Base-by-base conservation (phyloP, 2,329 filamentous ascomycete species). In the Trichoderma sp. region DNA sequence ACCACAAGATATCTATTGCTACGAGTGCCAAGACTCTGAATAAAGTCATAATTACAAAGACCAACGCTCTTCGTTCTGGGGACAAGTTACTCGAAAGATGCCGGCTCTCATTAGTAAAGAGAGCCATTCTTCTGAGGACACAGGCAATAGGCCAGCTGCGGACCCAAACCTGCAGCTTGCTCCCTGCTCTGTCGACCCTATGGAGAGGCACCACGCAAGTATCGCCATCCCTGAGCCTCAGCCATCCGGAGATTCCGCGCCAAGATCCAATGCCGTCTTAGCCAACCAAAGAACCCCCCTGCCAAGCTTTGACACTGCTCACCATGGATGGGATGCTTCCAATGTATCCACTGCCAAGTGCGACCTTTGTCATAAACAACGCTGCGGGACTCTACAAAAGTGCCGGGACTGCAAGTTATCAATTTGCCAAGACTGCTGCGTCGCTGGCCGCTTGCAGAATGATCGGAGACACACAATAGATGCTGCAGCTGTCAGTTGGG, bases 331-430 rank as follows among this genome's bases (percentile, higher is more conserved):
- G 75, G 66, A 71, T 26, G 59, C 68, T 28, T 68, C 72, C 56
- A 66, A 67, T 26, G 66, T 74, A 10, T 68, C 73, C 51, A 77
- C 74, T 37, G 73, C 75, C 34, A 75, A 75, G 56, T 77, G 75
- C 54, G 75, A 77, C 58, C 64, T 74, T 55, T 77, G 75, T 59
- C 68, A 72, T 39, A 69, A 34, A 6, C 71, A 73, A 28, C 68
- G 75, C 16, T 72, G 74, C 18, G 73, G 72, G 30, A 71, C 73
- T 1, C 70, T 77, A 1, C 72, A 74, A 39, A 74, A 73, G 49
- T 77, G 75, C 51, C 26, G 66, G 14, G 52, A 69, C 21, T 76
- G 75, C 70, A 72, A 72, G 34, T 60, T 76, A 11, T 72, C 72
- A 13, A 70, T 76, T n/a, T 77, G 75, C 63, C 58, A 30, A 5